Conservation (phyloP, 441 rosid species). For the Caryocar brasiliense region DNA sequence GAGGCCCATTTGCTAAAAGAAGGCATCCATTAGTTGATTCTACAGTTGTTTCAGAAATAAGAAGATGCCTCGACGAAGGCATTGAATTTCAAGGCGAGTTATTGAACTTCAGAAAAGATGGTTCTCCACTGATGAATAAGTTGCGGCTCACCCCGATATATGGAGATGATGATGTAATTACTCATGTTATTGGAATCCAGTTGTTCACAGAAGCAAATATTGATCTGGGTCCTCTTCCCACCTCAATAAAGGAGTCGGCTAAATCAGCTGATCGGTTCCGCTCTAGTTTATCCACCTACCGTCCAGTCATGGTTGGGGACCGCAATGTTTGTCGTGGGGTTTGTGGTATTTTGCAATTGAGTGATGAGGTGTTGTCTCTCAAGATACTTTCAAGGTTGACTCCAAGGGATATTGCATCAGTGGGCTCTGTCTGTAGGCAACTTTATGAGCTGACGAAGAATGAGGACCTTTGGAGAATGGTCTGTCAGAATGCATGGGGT, state of each 20-base stretch:
- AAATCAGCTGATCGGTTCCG: constrained; percentile 33
- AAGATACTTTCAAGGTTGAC: constrained; percentile 68
- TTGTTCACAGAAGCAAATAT: constrained; percentile 73
- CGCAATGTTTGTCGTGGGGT: constrained; percentile 62
- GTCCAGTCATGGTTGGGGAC: constrained; percentile 33
- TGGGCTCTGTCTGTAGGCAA: constrained; percentile 60
- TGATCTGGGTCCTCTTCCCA: constrained; percentile 66
- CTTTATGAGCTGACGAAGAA: constrained; percentile 64
- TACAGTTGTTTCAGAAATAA: constrained; percentile 62
- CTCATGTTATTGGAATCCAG: constrained; percentile 85
- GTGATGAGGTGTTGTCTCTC: constrained; percentile 76
- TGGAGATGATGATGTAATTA: constrained; percentile 72
- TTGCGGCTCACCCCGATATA: constrained; percentile 72
- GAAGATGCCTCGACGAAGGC: constrained; percentile 77
- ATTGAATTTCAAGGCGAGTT: constrained; percentile 85
- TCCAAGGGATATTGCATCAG: constrained; percentile 86
- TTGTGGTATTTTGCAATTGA: constrained; percentile 64
- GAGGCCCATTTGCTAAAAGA: constrained; percentile 91
- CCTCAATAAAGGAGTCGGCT: constrained; percentile 35
- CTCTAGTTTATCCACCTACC: constrained; percentile 27
- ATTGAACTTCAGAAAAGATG: constrained; percentile 85
- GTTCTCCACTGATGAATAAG: constrained; percentile 77
- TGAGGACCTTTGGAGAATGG: constrained; percentile 92
- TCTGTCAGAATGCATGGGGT: constrained; percentile 96
- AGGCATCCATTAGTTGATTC: constrained; percentile 86